Conservation (phyloP, 2,329 filamentous ascomycete genomes). For the Aspergillus pseudoterreus region DNA sequence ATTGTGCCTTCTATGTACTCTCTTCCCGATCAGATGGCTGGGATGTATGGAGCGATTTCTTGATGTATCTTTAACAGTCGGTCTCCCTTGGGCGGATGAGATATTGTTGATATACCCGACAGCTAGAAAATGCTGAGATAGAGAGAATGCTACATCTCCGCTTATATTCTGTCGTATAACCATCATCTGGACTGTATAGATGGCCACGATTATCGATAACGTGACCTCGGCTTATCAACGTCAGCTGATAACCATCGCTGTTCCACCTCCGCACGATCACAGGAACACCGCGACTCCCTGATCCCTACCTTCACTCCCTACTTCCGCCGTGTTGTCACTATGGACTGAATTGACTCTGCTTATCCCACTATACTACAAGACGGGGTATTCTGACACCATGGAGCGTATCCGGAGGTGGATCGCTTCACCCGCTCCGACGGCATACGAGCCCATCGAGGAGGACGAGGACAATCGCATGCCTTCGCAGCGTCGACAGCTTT, state of each 20-base stretch:
- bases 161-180: neutral
- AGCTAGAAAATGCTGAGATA: constrained; percentile 11
- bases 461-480: constrained; percentile 25
- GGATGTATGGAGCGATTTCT: constrained; percentile 2
- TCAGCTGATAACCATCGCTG: neutral
- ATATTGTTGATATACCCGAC: neutral
- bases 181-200: neutral
- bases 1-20: constrained; percentile 4
- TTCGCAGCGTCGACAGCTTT: constrained; percentile 7
- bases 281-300: too few relatives aligned
- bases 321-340: too few relatives aligned
- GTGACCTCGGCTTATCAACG: neutral
- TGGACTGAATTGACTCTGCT: constrained; percentile 5
- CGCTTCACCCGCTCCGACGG: constrained; percentile 10
- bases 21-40: neutral
- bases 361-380: neutral
- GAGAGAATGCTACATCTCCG: constrained; percentile 15
- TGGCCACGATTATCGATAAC: neutral
- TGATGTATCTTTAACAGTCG: constrained; percentile 12
- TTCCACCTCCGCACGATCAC: neutral
- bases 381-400: constrained; percentile 19
- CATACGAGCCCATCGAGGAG: constrained; percentile 30
- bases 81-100: neutral
- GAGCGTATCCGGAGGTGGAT: constrained; percentile 34
- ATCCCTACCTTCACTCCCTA: too few relatives aligned